phyloP scores from a whole-genome alignment of 805 yeast species.

The Candida odintsovae region DNA sequence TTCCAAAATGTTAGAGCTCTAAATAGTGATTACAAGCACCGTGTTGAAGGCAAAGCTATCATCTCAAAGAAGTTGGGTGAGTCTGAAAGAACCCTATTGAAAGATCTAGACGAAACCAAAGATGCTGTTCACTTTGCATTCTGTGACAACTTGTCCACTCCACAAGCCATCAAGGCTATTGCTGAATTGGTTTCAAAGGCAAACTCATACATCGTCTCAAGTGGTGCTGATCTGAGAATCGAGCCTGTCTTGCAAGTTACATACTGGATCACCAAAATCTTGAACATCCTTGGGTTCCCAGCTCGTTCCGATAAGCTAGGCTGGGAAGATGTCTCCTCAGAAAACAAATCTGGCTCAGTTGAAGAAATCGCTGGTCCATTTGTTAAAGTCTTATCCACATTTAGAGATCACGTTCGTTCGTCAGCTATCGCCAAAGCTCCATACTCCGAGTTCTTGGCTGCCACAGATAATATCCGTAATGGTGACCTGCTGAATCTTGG shows the following conservation, averaged over 20 bases:
- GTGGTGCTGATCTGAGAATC: constrained; percentile 45
- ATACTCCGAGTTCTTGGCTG: constrained; percentile 48
- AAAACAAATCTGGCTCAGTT: constrained; percentile 13
- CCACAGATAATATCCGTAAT: constrained; percentile 72
- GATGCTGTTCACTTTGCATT: constrained; percentile 65
- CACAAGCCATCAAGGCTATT: constrained; percentile 60
- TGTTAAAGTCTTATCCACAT: constrained; percentile 66
- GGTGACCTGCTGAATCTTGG: constrained; percentile 68
- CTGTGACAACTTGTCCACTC: constrained; percentile 84
- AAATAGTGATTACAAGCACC: constrained; percentile 55
- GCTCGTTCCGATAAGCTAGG: constrained; percentile 69
- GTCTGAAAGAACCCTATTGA: constrained; percentile 50
- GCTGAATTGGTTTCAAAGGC: constrained; percentile 63
- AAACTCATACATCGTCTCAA: constrained; percentile 66
- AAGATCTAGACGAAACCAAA: constrained; percentile 46
- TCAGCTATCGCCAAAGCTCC: constrained; percentile 60
- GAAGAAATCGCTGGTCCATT: constrained; percentile 80
- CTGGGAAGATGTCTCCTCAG: constrained; percentile 49
- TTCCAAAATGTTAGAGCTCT: constrained; percentile 86
- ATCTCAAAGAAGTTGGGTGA: constrained; percentile 57
- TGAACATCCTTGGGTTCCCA: constrained; percentile 72
- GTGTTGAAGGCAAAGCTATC: constrained; percentile 39
- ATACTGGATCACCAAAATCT: constrained; percentile 63
- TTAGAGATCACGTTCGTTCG: constrained; percentile 77
- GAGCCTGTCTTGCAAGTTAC: constrained; percentile 65